Percentiles rank a stretch among this genome's conserved stretches.
Evolutionary conservation across 768 basidiomycete genomes (phyloP).

Genomic region (Russula earlei): DNA sequence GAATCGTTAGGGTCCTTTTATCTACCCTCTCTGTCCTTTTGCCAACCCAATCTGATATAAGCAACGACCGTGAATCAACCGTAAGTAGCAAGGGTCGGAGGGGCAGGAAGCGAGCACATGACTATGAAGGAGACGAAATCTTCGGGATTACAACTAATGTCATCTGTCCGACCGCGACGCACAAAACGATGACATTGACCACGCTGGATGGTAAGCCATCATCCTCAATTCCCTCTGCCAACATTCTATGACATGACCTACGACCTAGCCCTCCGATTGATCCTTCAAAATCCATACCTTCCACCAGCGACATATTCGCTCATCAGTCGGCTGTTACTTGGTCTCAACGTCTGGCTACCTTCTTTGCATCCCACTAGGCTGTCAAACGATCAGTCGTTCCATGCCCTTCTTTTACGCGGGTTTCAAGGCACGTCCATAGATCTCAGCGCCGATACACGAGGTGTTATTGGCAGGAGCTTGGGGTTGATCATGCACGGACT

Average conservation of each 20-base stretch:
- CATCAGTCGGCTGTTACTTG: conserved; percentile 46
- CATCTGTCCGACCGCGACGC: conserved; percentile 40
- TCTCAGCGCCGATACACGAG: conserved; percentile 44
- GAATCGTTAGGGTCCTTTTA: conserved; percentile 16
- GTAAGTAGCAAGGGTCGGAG: conserved; percentile 34
- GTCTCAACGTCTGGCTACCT: conserved; percentile 47
- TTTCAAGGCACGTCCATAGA: conserved; percentile 41
- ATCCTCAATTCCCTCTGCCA: conserved; percentile 1
- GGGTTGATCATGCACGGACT: conserved; percentile 39
- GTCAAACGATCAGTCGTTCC: conserved; percentile 44
- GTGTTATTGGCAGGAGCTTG: conserved; percentile 51
- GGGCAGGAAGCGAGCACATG: conserved; percentile 59
- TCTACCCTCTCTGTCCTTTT: conserved; percentile 14
- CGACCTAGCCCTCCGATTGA: conserved; percentile 33
- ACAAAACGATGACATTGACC: conserved; percentile 42
- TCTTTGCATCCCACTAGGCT: conserved; percentile 44
- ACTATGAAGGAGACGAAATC: conserved; percentile 68
- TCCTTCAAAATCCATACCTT: conserved; percentile 44
- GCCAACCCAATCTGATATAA: conserved; percentile 25
- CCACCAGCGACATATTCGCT: conserved; percentile 48
- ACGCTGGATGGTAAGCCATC: conserved; percentile 49
- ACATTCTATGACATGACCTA: not conserved
- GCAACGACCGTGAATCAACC: conserved; percentile 21
- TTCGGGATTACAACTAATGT: conserved; percentile 43
- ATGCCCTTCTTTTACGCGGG: conserved; percentile 35